A percentile compares a stretch with the other conserved stretches of the same genome.
phyloP scores from a whole-genome alignment of 1,284 basidiomycete species.

The Fistulina hepatica region DNA sequence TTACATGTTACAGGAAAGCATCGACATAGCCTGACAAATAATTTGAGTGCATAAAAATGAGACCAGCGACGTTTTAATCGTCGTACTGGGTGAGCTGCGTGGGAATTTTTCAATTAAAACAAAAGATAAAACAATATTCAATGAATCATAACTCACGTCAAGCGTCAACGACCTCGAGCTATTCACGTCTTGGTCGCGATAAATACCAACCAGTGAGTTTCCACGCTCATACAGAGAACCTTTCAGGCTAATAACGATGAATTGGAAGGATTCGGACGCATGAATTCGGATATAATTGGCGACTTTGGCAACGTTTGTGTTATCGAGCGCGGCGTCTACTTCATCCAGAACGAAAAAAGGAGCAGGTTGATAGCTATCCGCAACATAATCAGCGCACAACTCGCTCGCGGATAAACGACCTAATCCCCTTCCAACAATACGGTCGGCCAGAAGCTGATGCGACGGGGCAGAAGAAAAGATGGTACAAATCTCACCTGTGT shows the following conservation, averaged over 20 bases:
- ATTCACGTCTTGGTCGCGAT: slow-evolving; percentile 88
- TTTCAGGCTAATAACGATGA: slow-evolving; percentile 95
- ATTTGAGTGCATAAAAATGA: no score
- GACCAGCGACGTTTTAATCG: slow-evolving; percentile 25
- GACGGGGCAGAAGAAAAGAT: no score
- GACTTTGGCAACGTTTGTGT: slow-evolving; percentile 89
- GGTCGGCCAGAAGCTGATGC: no score
- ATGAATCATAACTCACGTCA: slow-evolving; percentile 75
- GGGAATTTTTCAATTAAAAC: not conserved
- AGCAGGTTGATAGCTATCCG: slow-evolving; percentile 89
- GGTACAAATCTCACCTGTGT: slow-evolving; percentile 54
- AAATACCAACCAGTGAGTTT: slow-evolving; percentile 87
- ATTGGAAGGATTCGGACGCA: slow-evolving; percentile 78
- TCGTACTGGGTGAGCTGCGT: slow-evolving; percentile 30
- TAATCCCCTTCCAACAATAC: no score
- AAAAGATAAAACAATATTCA: not conserved
- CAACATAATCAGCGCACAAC: slow-evolving; percentile 8
- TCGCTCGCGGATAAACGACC: no score
- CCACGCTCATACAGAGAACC: slow-evolving; percentile 85
- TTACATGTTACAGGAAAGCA: no score
- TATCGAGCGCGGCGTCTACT: slow-evolving; percentile 94
- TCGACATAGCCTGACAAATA: no score
- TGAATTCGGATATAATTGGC: slow-evolving; percentile 83
- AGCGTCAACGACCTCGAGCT: slow-evolving; percentile 83
- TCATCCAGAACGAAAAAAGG: slow-evolving; percentile 99